Evolutionary conservation across 768 basidiomycete genomes (phyloP).

Genomic region (Lepiota brunneoincarnata): DNA sequence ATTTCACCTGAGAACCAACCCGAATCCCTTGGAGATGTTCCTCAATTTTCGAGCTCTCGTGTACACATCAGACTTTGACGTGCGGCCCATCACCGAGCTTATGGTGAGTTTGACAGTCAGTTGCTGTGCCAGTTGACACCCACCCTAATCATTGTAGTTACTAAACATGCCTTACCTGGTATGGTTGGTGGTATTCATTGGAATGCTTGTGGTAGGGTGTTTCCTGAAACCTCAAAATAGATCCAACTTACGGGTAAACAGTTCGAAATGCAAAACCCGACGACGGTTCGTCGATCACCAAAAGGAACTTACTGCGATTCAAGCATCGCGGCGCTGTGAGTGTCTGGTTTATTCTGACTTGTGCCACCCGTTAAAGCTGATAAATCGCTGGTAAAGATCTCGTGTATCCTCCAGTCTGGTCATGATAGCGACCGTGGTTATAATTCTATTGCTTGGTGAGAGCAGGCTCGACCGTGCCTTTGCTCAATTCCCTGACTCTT

Average conservation of each 20-base stretch:
- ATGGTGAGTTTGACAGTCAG: slow-evolving; percentile 16
- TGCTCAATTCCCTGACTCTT: neutral
- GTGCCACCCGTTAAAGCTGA: neutral
- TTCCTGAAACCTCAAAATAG: neutral
- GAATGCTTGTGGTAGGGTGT: slow-evolving; percentile 20
- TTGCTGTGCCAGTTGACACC: neutral
- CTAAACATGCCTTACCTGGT: slow-evolving; percentile 23
- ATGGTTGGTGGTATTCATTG: slow-evolving; percentile 23
- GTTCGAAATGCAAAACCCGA: slow-evolving; percentile 22
- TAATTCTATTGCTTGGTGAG: slow-evolving; percentile 22
- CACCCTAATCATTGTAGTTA: slow-evolving; percentile 17
- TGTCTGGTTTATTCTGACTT: neutral
- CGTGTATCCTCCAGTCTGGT: slow-evolving; percentile 26
- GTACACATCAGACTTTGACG: slow-evolving; percentile 16
- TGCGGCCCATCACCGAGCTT: slow-evolving; percentile 15
- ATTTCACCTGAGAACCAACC: neutral
- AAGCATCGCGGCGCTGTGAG: slow-evolving; percentile 18
- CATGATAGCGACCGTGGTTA: slow-evolving; percentile 17
- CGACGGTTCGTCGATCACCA: slow-evolving; percentile 20
- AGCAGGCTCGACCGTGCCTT: neutral
- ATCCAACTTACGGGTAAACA: slow-evolving; percentile 2
- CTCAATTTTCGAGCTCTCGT: slow-evolving; percentile 23
- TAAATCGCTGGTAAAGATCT: slow-evolving; percentile 14
- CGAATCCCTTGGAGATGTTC: slow-evolving; percentile 18
- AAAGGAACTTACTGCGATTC: slow-evolving; percentile 31